Conservation (phyloP, 495 filamentous ascomycete genomes). For the Jackrogersella minutella region DNA sequence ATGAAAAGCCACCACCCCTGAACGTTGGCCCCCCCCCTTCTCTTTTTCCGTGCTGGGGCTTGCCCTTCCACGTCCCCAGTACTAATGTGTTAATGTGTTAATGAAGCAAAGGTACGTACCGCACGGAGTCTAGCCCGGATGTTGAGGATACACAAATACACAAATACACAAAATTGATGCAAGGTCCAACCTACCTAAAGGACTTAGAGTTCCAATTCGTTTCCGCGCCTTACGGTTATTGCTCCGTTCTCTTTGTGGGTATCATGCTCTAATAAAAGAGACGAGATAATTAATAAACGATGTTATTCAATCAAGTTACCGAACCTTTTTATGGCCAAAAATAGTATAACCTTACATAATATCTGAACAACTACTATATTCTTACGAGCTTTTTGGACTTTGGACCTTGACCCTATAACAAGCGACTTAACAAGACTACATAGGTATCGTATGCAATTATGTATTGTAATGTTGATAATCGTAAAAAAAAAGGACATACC, state of each 20-base stretch:
- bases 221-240: conserved; percentile 30
- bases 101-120: conserved; percentile 22
- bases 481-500: not conserved
- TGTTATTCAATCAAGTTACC: conserved; percentile 7
- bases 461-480: conserved; percentile 6
- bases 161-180: conserved; percentile 3
- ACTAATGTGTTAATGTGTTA: not conserved
- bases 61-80: not conserved
- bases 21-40: conserved; percentile 21
- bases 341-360: conserved; percentile 18
- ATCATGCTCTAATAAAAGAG: conserved; percentile 34
- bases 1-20: conserved; percentile 18
- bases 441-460: not conserved
- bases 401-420: not conserved
- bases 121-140: conserved; percentile 28
- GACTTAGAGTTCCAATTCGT: no score
- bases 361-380: not conserved
- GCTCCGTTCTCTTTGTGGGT: conserved; percentile 25
- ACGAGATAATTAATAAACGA: not conserved
- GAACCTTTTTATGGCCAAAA: conserved; percentile 1
- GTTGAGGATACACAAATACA: conserved; percentile 20
- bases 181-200: conserved; percentile 26
- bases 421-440: not conserved
- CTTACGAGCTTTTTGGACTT: not conserved
- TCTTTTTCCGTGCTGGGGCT: conserved; percentile 16